Evolutionary conservation across 2,329 filamentous ascomycete genomes (phyloP), one percentile per base, ranked within the genome.

Genomic region (Sporothrix schenckii): DNA sequence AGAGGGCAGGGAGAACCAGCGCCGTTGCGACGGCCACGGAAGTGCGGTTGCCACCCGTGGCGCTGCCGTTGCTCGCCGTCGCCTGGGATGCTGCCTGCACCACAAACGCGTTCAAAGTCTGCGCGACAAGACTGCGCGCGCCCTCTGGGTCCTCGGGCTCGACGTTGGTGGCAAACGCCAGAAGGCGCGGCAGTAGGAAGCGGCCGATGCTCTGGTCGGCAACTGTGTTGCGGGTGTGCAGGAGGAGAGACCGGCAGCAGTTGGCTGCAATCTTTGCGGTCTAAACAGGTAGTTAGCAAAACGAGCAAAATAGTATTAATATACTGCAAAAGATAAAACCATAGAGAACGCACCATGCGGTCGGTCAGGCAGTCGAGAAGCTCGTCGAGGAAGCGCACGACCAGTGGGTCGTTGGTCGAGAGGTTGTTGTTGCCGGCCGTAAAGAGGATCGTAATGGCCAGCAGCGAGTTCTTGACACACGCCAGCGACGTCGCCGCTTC

Each of bases 381-480:
- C 81, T 97, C 93, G 74, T 92, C 87, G 3, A 97, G 83, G 75
- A 94, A 94, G 69, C 88, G 88, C 30, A 85, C 82, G 60, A 97
- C 86, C 0, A 96, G 84, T 10, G 90, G 87, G 75, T 98, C 94
- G 54, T 87, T 88, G 0, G 92, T 87, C 0, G 89, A 87, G 69
- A 98, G 86, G 56, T 89, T 85, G 74, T 91, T 91, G 72, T 88
- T 91, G 53, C 90, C 90, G 9, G 92, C 90, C 10, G 93, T 97
- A 72, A 99, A 89, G 10, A 99, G 86, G 72, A 99, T 91, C 0
- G 95, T 97, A 61, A 91, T 90, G 0, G 93, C 92, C 63, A 99
- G 84, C 5, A 99, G 87, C 4, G 91, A 92, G 77, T 98, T 99
- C 83, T 96, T 97, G 76, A 97, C 94, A 78, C 93, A 97, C 1